A percentile compares a stretch with the other conserved stretches of the same genome.
These are phyloP conservation scores for Sisymbrium irio DNA, from an alignment of 345 rosid species.

Conservation along the genomic window DNA sequence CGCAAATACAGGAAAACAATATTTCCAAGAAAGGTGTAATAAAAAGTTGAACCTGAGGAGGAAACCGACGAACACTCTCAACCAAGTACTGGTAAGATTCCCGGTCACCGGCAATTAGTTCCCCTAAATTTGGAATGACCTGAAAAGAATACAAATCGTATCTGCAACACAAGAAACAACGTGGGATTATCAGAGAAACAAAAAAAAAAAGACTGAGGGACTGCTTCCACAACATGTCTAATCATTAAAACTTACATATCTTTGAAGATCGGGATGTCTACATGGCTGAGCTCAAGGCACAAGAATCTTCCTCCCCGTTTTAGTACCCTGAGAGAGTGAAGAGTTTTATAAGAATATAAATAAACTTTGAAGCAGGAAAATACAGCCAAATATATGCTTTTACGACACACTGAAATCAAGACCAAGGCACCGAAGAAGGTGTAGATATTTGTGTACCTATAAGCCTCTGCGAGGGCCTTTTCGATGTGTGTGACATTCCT, in stretches of 20 bases:
- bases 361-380: neutral
- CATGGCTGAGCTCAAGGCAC: conserved; percentile 95
- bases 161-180: conserved; percentile 43
- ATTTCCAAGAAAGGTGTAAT: neutral
- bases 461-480: conserved; percentile 86
- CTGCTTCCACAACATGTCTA: neutral
- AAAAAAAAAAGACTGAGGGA: neutral
- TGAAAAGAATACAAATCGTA: conserved; percentile 84
- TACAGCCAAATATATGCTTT: neutral
- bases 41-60: conserved; percentile 60
- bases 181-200: conserved; percentile 5
- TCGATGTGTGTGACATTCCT: conserved; percentile 97
- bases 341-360: neutral
- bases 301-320: conserved; percentile 92
- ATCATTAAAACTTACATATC: conserved; percentile 58
- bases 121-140: conserved; percentile 79
- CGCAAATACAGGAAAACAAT: neutral
- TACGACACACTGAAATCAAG: neutral
- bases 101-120: conserved; percentile 74
- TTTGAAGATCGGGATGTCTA: conserved; percentile 78
- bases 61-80: conserved; percentile 91
- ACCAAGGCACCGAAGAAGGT: neutral
- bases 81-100: conserved; percentile 89
- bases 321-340: conserved; percentile 56
- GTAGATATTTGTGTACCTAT: conserved; percentile 40